Conservation (phyloP, 2,329 filamentous ascomycete species). For the Metarhizium robertsii region DNA sequence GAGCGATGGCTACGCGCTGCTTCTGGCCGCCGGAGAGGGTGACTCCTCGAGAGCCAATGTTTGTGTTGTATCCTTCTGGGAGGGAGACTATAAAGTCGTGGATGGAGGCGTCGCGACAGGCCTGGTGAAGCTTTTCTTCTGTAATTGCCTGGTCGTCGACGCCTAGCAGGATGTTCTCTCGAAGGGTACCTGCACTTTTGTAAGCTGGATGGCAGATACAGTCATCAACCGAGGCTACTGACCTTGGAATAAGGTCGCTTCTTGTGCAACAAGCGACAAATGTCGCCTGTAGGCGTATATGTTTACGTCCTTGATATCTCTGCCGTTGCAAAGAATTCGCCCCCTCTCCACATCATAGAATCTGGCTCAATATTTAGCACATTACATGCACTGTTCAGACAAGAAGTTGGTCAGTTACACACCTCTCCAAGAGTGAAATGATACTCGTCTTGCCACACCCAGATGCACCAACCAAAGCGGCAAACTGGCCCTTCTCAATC, state of each 20-base stretch:
- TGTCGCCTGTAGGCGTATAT: conserved; percentile 53
- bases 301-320: conserved; percentile 49
- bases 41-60: conserved; percentile 57
- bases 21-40: conserved; percentile 64
- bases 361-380: conserved; percentile 15
- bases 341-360: conserved; percentile 64
- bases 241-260: conserved; percentile 63
- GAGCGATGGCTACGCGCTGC: conserved; percentile 60
- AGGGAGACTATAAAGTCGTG: conserved; percentile 62
- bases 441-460: conserved; percentile 68
- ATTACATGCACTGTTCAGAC: not conserved
- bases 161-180: conserved; percentile 61
- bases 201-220: not conserved
- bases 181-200: conserved; percentile 38
- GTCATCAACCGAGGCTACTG: conserved; percentile 7
- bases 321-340: conserved; percentile 53
- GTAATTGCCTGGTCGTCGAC: conserved; percentile 44
- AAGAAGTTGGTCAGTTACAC: not conserved
- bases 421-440: conserved; percentile 49
- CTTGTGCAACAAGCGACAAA: conserved; percentile 65
- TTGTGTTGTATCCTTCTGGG: conserved; percentile 58
- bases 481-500: conserved; percentile 60
- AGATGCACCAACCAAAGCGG: conserved; percentile 59
- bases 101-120: conserved; percentile 54
- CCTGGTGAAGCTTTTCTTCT: conserved; percentile 41